phyloP scores from a whole-genome alignment of 2,329 filamentous ascomycete species.

The Alternaria tenuissima region DNA sequence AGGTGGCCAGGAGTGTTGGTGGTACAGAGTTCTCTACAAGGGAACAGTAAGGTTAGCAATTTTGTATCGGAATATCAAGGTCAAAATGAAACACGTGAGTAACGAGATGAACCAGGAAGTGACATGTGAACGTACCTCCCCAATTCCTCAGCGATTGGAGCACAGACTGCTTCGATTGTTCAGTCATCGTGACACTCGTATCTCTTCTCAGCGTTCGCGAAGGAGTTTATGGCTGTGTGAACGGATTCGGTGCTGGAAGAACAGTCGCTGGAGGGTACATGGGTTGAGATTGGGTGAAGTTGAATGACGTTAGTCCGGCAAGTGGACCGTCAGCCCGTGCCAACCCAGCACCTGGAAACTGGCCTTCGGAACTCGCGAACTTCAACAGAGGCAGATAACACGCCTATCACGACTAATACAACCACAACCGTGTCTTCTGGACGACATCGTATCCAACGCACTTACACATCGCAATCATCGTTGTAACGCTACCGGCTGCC shows the following conservation, averaged over 20 bases:
- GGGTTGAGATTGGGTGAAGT: conserved; percentile 26
- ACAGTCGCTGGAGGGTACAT: conserved; percentile 4
- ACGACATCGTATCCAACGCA: background rate
- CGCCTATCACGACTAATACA: conserved; percentile 14
- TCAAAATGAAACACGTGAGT: conserved; percentile 13
- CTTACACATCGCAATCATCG: background rate
- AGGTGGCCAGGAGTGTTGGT: conserved; percentile 69
- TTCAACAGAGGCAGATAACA: conserved; percentile 28
- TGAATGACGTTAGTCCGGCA: conserved; percentile 36
- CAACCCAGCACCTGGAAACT: conserved; percentile 37
- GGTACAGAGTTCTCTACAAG: conserved; percentile 68
- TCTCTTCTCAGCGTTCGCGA: background rate
- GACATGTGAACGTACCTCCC: conserved; percentile 56
- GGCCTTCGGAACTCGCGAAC: conserved; percentile 32
- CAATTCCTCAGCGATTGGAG: conserved; percentile 59
- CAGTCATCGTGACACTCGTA: conserved; percentile 47
- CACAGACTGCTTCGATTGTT: conserved; percentile 48
- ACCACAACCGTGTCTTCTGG: background rate
- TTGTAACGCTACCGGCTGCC: conserved; percentile 3
- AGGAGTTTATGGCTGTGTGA: background rate
- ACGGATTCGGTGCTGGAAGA: background rate
- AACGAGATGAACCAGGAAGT: background rate
- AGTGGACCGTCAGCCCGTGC: conserved; percentile 24
- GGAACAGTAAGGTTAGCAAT: conserved; percentile 7
- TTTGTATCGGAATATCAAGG: background rate